These are phyloP conservation scores for Microbotryum lychnidis-dioicae DNA, from an alignment of 1,284 basidiomycete genomes.

Conservation along the genomic window DNA sequence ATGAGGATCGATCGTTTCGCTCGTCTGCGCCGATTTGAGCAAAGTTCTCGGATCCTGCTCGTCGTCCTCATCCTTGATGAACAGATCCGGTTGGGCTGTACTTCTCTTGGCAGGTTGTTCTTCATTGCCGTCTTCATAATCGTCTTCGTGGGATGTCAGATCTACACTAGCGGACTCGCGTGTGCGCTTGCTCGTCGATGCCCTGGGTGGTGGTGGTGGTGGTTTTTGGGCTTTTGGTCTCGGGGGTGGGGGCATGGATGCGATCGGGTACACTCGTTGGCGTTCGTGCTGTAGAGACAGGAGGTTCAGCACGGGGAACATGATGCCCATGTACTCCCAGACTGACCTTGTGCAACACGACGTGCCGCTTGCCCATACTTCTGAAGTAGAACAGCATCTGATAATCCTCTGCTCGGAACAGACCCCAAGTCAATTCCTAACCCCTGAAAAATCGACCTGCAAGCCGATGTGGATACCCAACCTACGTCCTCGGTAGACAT, in stretches of 20 bases:
- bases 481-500: conserved; percentile 37
- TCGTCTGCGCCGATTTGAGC: background rate
- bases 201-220: conserved; percentile 11
- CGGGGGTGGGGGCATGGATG: too few species aligned
- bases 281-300: background rate
- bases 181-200: background rate
- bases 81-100: background rate
- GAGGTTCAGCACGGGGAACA: background rate
- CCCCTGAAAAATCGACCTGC: background rate
- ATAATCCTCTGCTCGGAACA: conserved; percentile 31
- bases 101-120: background rate
- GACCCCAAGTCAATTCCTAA: background rate
- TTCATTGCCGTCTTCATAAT: background rate
- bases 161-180: background rate
- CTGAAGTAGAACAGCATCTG: conserved; percentile 42
- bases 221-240: conserved; percentile 6
- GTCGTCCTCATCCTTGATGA: background rate
- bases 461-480: background rate
- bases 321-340: background rate
- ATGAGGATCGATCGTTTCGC: background rate
- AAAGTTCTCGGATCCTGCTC: background rate
- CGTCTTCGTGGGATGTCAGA: background rate
- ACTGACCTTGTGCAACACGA: conserved; percentile 40
- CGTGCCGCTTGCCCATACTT: conserved; percentile 37
- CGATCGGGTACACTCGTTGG: background rate